Evolutionary conservation across 2,329 filamentous ascomycete species (phyloP).

Genomic region (Nigrospora osmanthi): DNA sequence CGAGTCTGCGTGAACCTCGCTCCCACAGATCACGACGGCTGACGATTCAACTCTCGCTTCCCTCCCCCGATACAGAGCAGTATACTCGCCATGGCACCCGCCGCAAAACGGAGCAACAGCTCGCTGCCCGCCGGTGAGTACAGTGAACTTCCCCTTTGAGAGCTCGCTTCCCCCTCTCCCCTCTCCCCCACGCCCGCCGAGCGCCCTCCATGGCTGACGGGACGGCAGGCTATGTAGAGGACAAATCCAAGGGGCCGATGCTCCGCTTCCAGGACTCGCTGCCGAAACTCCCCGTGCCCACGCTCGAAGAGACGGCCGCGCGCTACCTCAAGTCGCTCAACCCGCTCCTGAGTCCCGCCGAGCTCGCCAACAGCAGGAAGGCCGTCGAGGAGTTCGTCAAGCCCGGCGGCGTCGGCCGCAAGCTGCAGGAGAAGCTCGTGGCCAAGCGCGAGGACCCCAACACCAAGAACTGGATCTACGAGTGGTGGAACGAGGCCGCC

Average conservation of each 20-base stretch:
- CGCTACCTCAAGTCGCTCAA: constrained; percentile 76
- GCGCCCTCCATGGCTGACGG: constrained; percentile 1
- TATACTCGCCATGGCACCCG: constrained; percentile 38
- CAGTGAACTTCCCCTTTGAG: background rate
- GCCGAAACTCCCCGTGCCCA: constrained; percentile 69
- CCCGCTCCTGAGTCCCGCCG: constrained; percentile 60
- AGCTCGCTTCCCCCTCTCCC: background rate
- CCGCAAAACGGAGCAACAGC: constrained; percentile 47
- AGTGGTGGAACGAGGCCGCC: constrained; percentile 97
- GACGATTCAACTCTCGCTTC: background rate
- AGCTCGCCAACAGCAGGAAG: constrained; percentile 67
- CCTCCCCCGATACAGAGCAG: constrained; percentile 21
- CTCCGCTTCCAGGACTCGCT: constrained; percentile 82
- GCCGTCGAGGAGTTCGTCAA: constrained; percentile 84
- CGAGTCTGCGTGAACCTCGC: too few species aligned
- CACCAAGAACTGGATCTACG: constrained; percentile 86
- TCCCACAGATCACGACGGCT: background rate
- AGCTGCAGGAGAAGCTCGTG: constrained; percentile 80
- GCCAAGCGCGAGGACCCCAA: constrained; percentile 73
- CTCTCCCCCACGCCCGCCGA: background rate
- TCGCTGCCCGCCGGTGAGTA: constrained; percentile 43
- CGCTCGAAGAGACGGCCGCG: constrained; percentile 72
- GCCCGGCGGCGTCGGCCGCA: constrained; percentile 74
- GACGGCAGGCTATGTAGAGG: constrained; percentile 67
- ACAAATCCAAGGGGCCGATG: constrained; percentile 72